Evolutionary conservation across 2,329 filamentous ascomycete species (phyloP).

Genomic region (Trichoderma polysporum): DNA sequence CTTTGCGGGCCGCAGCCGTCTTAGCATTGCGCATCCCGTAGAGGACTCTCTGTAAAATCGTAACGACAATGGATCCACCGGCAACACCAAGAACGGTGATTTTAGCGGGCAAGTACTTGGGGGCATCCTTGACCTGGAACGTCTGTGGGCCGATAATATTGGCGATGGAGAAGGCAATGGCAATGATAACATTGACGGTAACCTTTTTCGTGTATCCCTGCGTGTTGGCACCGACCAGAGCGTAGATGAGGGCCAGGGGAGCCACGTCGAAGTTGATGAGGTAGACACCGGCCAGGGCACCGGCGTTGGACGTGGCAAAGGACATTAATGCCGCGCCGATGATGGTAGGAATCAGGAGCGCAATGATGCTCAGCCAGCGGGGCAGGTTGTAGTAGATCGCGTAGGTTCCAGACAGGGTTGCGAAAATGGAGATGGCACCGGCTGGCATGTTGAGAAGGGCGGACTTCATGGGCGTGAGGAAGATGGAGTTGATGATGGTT

Average conservation of each 20-base stretch:
- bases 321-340: constrained; percentile 31
- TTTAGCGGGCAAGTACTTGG: constrained; percentile 51
- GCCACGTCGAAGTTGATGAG: constrained; percentile 47
- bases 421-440: constrained; percentile 30
- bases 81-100: constrained; percentile 48
- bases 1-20: constrained; percentile 37
- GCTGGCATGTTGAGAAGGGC: constrained; percentile 47
- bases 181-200: constrained; percentile 44
- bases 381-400: constrained; percentile 32
- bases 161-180: constrained; percentile 45
- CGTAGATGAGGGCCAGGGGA: constrained; percentile 53
- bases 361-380: constrained; percentile 29
- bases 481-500: constrained; percentile 40
- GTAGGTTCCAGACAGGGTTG: constrained; percentile 27
- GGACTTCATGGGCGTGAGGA: constrained; percentile 36
- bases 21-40: constrained; percentile 39
- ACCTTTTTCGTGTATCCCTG: constrained; percentile 49
- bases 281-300: constrained; percentile 33
- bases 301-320: constrained; percentile 31
- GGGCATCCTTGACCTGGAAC: constrained; percentile 42
- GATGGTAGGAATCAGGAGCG: constrained; percentile 28
- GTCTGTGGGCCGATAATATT: constrained; percentile 39
- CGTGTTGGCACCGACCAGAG: constrained; percentile 48
- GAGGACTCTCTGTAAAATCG: constrained; percentile 35
- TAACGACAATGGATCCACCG: constrained; percentile 35